These are phyloP conservation scores for Aegilops longissima DNA, from an alignment of 176 grass and related monocot genomes.

Conservation along the genomic window DNA sequence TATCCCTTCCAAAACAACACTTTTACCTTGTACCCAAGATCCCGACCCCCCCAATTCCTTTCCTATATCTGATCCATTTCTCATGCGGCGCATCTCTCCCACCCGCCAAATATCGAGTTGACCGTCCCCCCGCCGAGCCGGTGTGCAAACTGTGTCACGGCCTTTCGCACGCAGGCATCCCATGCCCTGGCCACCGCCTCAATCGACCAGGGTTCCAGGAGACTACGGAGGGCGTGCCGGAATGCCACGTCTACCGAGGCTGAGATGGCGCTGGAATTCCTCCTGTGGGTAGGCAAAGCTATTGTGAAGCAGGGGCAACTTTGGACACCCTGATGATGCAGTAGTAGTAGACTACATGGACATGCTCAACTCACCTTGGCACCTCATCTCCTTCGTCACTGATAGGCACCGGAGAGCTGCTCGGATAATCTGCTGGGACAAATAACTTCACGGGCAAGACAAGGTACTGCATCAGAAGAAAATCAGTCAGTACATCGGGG, in stretches of 20 bases:
- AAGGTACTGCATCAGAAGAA: slow-evolving; percentile 8
- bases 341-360: background rate
- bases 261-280: slow-evolving; percentile 9
- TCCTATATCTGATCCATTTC: background rate
- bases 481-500: background rate
- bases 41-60: background rate
- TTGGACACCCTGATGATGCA: background rate
- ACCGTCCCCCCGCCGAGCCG: slow-evolving; percentile 17
- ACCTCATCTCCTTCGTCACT: background rate
- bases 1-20: background rate
- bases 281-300: background rate
- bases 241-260: background rate
- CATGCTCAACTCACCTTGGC: background rate
- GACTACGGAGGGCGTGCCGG: background rate
- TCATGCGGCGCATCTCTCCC: background rate
- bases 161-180: slow-evolving; percentile 15
- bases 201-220: slow-evolving; percentile 9
- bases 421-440: slow-evolving; percentile 29
- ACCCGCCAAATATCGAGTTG: slow-evolving; percentile 23
- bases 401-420: slow-evolving; percentile 28
- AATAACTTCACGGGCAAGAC: background rate
- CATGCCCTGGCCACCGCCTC: slow-evolving; percentile 10
- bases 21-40: background rate
- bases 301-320: background rate
- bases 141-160: background rate